Evolutionary conservation across 495 filamentous ascomycete species (phyloP).

Genomic region (Oidiodendron maius): DNA sequence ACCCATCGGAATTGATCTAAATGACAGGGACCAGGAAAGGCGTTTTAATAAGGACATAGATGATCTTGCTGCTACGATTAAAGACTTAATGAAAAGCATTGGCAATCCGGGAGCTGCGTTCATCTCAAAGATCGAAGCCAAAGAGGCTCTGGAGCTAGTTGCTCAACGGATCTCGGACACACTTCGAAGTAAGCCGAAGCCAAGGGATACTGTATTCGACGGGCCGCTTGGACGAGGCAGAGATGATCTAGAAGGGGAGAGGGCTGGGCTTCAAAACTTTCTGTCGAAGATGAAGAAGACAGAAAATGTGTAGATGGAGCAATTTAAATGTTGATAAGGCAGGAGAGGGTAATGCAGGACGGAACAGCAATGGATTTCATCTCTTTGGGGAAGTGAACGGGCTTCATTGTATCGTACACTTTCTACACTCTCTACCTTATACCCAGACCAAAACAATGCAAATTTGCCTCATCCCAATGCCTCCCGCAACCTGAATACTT

Average conservation of each 20-base stretch:
- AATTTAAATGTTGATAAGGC: not conserved
- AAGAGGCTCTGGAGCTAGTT: constrained; percentile 63
- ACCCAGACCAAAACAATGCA: constrained; percentile 9
- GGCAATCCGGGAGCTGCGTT: constrained; percentile 67
- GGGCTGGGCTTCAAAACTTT: constrained; percentile 26
- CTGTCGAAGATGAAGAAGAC: constrained; percentile 8
- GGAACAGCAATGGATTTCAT: not conserved
- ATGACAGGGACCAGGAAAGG: constrained; percentile 28
- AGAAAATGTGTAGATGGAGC: not conserved
- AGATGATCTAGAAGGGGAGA: constrained; percentile 29
- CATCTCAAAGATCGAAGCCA: constrained; percentile 66
- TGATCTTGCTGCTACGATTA: constrained; percentile 53
- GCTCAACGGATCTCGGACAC: constrained; percentile 64
- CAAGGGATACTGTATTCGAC: constrained; percentile 53
- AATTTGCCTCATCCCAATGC: constrained; percentile 2
- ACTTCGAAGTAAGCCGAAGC: constrained; percentile 59
- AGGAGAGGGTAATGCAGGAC: not conserved
- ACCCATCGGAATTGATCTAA: constrained; percentile 23
- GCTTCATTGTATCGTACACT: constrained; percentile 23
- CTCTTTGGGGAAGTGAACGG: not conserved
- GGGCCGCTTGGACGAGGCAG: not conserved
- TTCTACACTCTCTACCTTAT: constrained; percentile 17
- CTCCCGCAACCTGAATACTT: not conserved
- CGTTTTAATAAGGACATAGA: constrained; percentile 67
- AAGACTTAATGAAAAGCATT: constrained; percentile 63